Conservation (phyloP, 2,329 filamentous ascomycete species). For the Penicillium sp. region DNA sequence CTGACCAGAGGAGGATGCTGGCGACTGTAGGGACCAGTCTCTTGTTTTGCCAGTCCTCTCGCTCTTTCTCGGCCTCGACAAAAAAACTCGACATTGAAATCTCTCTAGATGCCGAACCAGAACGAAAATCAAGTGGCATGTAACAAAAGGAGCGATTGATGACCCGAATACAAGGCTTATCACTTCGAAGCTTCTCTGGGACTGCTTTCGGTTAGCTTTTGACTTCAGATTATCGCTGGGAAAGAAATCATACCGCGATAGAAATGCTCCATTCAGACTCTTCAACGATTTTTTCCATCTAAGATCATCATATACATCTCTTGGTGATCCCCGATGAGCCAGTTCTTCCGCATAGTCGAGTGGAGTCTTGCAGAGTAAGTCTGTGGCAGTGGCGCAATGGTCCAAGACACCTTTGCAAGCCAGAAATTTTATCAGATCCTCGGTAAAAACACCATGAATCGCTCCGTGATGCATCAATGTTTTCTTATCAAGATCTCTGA, state of each 20-base stretch:
- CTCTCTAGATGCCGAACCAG: background rate
- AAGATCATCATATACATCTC: slow-evolving; percentile 1
- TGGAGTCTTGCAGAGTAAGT: slow-evolving; percentile 18
- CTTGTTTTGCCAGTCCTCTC: too few species aligned
- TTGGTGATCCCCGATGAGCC: slow-evolving; percentile 2
- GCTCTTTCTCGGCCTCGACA: too few species aligned
- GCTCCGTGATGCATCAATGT: slow-evolving; percentile 20
- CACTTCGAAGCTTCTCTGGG: background rate
- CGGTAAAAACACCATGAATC: slow-evolving; percentile 20
- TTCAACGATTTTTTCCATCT: slow-evolving; percentile 8
- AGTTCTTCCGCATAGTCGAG: slow-evolving; percentile 21
- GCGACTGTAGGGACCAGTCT: too few species aligned
- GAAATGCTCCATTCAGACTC: background rate
- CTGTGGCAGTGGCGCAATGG: slow-evolving; percentile 4
- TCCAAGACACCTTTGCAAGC: slow-evolving; percentile 3
- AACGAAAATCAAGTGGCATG: background rate
- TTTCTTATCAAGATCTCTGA: slow-evolving; percentile 15
- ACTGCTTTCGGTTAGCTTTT: background rate
- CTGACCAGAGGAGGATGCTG: too few species aligned
- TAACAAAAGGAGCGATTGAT: background rate
- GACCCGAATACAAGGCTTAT: background rate
- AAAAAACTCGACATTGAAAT: too few species aligned
- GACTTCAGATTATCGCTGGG: background rate
- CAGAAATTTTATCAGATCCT: slow-evolving; percentile 16
- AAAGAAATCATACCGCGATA: background rate